Evolutionary conservation across 352 stramenopile genomes (phyloP).

Genomic region (Phytophthora cactorum): DNA sequence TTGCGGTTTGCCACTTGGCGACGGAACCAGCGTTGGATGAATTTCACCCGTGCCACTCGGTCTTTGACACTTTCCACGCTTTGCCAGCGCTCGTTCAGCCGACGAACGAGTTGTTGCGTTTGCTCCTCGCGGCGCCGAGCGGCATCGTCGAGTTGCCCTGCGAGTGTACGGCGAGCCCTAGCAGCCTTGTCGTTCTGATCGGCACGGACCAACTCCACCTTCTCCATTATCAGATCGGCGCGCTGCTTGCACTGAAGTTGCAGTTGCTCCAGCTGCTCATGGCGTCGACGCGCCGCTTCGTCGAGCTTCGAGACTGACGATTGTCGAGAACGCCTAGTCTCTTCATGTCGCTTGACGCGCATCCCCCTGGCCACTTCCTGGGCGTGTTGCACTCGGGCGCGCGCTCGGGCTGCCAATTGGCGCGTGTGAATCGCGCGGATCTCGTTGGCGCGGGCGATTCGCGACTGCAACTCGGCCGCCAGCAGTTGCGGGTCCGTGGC

Average conservation of each 20-base stretch:
- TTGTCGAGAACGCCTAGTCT: conserved; percentile 36
- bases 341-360: conserved; percentile 55
- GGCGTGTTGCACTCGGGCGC: conserved; percentile 60
- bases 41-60: conserved; percentile 64
- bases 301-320: conserved; percentile 55
- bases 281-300: conserved; percentile 52
- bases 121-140: conserved; percentile 54
- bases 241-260: conserved; percentile 58
- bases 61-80: conserved; percentile 74
- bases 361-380: conserved; percentile 61
- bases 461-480: conserved; percentile 44
- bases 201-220: conserved; percentile 61
- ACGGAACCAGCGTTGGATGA: conserved; percentile 80
- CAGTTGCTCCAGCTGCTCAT: conserved; percentile 45
- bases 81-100: conserved; percentile 66
- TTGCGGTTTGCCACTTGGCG: conserved; percentile 53
- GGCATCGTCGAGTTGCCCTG: conserved; percentile 60
- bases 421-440: conserved; percentile 45
- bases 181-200: conserved; percentile 49
- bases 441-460: conserved; percentile 62
- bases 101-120: conserved; percentile 55
- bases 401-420: conserved; percentile 48
- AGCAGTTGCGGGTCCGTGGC: conserved; percentile 19
- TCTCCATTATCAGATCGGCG: conserved; percentile 49
- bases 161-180: conserved; percentile 39